Percentiles rank a stretch among this genome's conserved stretches.
phyloP scores from a whole-genome alignment of 2,329 filamentous ascomycete species.

The Penicillium sumatraense region DNA sequence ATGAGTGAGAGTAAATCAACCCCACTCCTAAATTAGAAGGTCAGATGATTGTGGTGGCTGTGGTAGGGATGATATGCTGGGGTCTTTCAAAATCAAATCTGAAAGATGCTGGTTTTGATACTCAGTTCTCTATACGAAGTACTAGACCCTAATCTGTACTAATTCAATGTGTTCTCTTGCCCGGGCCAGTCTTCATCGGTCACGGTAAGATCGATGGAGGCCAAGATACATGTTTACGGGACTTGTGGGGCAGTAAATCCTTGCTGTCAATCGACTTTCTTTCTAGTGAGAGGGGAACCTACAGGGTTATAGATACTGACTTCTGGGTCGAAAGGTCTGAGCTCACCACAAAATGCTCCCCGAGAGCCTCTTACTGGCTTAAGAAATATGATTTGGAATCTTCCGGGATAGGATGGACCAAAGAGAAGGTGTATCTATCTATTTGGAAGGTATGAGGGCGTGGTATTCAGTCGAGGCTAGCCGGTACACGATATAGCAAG shows the following conservation, averaged over 20 bases:
- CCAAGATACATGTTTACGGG: neutral
- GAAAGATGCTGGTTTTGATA: neutral
- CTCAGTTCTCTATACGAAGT: too few species aligned
- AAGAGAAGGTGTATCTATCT: neutral
- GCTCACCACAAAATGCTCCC: conserved; percentile 3
- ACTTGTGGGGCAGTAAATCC: conserved; percentile 5
- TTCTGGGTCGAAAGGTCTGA: conserved; percentile 13
- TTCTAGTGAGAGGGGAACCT: conserved; percentile 2
- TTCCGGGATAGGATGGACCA: too few species aligned
- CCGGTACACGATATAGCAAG: neutral
- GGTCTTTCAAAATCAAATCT: neutral
- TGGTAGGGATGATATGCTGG: neutral
- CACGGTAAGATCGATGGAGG: neutral
- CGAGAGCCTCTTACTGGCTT: conserved; percentile 4
- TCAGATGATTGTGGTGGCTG: neutral
- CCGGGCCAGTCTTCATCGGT: neutral
- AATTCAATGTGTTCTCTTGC: too few species aligned
- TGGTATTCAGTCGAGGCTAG: neutral
- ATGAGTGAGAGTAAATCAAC: neutral
- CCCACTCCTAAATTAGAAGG: neutral
- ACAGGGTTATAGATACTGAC: conserved; percentile 7
- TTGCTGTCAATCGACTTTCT: conserved; percentile 17
- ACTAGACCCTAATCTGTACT: too few species aligned
- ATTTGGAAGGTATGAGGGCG: neutral
- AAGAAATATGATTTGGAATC: conserved; percentile 1